These are phyloP conservation scores for Crucibulum laeve DNA, from an alignment of 768 basidiomycete genomes.

Conservation along the genomic window DNA sequence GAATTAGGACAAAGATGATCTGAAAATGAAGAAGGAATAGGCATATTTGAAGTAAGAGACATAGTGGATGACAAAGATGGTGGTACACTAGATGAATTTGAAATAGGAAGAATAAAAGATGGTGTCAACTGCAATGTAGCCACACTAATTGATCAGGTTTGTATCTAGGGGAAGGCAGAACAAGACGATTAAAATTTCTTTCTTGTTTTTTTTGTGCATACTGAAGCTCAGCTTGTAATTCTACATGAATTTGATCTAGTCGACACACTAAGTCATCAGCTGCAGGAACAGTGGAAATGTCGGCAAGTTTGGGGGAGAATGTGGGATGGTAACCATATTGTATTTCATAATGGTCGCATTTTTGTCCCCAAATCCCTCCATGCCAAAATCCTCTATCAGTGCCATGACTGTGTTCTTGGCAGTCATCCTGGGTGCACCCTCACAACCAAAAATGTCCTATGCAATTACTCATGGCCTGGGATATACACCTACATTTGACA, in stretches of 20 bases:
- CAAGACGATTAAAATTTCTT: conserved; percentile 20
- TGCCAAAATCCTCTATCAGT: conserved; percentile 33
- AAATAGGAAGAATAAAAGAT: no score
- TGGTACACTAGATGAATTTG: no score
- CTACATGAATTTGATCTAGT: conserved; percentile 24
- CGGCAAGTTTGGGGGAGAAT: no score
- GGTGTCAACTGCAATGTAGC: no score
- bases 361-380: conserved; percentile 38
- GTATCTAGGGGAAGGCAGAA: conserved; percentile 19
- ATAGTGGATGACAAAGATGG: no score
- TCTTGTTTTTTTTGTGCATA: conserved; percentile 20
- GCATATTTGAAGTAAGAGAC: no score
- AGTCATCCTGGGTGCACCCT: conserved; percentile 31
- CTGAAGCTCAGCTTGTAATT: conserved; percentile 25
- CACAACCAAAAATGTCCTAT: conserved; percentile 23
- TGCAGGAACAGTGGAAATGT: conserved; percentile 21
- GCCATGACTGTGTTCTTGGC: conserved; percentile 30
- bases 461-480: no score
- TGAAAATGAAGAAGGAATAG: no score
- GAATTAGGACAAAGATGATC: no score
- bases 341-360: conserved; percentile 33
- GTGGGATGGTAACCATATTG: conserved; percentile 26
- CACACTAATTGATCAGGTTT: conserved; percentile 23
- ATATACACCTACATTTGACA: conserved; percentile 13
- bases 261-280: conserved; percentile 21